phyloP scores from a whole-genome alignment of 176 grass and related monocot genomes.

The Ampelocalamus luodianensis region DNA sequence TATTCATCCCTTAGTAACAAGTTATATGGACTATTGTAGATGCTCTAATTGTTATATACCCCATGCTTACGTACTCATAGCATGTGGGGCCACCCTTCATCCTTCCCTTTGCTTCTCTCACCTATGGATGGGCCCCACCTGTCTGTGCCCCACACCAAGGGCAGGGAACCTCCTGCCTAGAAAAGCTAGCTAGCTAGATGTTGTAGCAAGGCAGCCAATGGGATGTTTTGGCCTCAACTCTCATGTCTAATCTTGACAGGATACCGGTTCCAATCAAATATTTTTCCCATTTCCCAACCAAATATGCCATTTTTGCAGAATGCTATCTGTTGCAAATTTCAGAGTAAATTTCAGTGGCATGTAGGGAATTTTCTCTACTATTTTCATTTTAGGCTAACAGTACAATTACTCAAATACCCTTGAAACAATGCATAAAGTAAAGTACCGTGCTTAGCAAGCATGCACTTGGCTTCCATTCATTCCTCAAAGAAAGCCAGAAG shows the following conservation, averaged over 20 bases:
- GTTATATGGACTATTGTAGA: too few species aligned
- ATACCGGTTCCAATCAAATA: constrained; percentile 24
- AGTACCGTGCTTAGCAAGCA: neutral
- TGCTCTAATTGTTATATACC: too few species aligned
- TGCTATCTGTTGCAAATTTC: neutral
- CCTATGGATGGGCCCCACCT: neutral
- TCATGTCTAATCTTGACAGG: constrained; percentile 17
- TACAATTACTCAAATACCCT: neutral
- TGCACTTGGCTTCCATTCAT: neutral
- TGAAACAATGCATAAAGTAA: neutral
- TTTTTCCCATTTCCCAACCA: neutral
- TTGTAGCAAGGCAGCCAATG: neutral
- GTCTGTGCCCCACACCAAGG: constrained; percentile 17
- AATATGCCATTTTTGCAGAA: neutral
- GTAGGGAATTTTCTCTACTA: too few species aligned
- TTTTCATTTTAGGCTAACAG: too few species aligned
- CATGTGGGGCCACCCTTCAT: neutral
- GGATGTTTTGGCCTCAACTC: constrained; percentile 16
- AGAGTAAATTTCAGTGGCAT: neutral
- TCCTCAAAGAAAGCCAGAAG: neutral
- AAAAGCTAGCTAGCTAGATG: neutral
- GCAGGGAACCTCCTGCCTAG: neutral
- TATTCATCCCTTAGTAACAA: too few species aligned
- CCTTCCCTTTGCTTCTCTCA: neutral
- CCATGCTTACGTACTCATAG: neutral